Conservation (phyloP, 257 asterid genomes). For the Gynochthodes officinalis region DNA sequence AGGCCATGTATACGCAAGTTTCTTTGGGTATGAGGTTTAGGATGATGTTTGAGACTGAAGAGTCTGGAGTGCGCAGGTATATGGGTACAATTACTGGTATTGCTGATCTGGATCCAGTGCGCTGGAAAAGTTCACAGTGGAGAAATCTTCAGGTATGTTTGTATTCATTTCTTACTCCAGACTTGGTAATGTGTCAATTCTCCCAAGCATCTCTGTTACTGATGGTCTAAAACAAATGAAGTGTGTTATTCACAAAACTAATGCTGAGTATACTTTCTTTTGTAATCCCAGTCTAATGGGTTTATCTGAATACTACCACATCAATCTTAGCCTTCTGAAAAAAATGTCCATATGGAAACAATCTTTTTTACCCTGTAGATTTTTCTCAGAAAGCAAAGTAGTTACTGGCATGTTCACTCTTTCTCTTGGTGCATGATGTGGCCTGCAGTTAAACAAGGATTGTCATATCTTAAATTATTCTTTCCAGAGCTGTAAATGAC, state of each 20-base stretch:
- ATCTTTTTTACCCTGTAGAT: background rate
- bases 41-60: constrained; percentile 99
- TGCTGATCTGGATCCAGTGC: constrained; percentile 71
- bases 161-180: background rate
- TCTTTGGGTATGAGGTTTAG: constrained; percentile 92
- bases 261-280: background rate
- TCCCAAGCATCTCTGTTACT: background rate
- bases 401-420: background rate
- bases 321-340: background rate
- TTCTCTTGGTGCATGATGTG: constrained; percentile 2
- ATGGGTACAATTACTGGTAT: constrained; percentile 88
- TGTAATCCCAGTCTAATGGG: background rate
- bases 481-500: background rate
- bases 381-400: background rate
- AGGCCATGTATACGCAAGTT: constrained; percentile 85
- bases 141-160: constrained; percentile 84
- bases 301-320: background rate
- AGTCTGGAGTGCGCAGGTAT: constrained; percentile 86
- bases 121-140: constrained; percentile 97
- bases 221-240: background rate
- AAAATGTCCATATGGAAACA: background rate
- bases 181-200: background rate
- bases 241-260: background rate
- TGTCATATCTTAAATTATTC: background rate
- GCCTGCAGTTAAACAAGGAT: background rate